These are phyloP conservation scores for Agarophyton chilense DNA, from an alignment of 23 red algal genomes.

Conservation along the genomic window DNA sequence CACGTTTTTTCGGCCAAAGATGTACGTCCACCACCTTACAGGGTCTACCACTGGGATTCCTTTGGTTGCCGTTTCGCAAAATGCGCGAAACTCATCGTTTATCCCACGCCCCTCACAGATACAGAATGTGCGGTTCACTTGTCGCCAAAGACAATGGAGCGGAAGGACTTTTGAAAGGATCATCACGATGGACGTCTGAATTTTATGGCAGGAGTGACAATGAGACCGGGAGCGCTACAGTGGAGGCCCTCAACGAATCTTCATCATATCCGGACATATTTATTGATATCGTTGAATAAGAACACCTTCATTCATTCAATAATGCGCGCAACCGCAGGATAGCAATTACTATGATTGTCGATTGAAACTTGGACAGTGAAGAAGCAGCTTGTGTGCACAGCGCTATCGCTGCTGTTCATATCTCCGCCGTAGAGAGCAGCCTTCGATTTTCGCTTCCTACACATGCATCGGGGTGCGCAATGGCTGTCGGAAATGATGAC, in stretches of 20 bases:
- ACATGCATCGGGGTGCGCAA: constrained; percentile 28
- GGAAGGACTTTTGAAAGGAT: neutral
- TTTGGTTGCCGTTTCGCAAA: constrained; percentile 52
- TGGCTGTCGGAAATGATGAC: constrained; percentile 48
- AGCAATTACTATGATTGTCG: constrained; percentile 57
- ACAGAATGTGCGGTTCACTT: constrained; percentile 56
- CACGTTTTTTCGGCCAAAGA: constrained; percentile 22
- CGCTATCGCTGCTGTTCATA: constrained; percentile 50
- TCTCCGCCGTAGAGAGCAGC: constrained; percentile 11
- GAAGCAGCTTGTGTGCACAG: constrained; percentile 49
- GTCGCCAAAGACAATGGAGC: constrained; percentile 46
- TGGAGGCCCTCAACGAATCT: neutral
- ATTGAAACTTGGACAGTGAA: constrained; percentile 42
- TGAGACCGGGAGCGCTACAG: neutral
- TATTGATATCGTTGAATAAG: constrained; percentile 54
- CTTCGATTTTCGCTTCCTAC: constrained; percentile 51
- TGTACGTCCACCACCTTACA: neutral
- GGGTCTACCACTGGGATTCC: constrained; percentile 55
- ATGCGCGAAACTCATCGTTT: neutral
- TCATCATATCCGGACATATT: constrained; percentile 20
- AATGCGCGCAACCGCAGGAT: neutral
- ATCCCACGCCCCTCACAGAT: constrained; percentile 12
- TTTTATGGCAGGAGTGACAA: constrained; percentile 60
- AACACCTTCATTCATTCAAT: neutral
- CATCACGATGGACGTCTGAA: constrained; percentile 25